Conservation (phyloP, 352 stramenopile genomes). For the Hyaloperonospora brassicae region DNA sequence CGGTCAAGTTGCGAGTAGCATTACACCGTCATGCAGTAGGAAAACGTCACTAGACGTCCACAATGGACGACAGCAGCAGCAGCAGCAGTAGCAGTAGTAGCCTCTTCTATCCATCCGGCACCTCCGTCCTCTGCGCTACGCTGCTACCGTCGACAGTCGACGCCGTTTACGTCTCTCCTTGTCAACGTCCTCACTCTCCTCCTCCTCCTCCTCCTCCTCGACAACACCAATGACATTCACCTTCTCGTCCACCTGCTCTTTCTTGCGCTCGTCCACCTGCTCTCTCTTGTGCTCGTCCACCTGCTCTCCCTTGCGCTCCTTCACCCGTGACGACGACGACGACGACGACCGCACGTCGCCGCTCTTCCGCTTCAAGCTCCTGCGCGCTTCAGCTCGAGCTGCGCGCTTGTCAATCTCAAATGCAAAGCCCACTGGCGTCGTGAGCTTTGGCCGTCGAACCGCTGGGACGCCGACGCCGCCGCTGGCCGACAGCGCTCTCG, state of each 20-base stretch:
- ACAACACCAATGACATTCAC: not conserved
- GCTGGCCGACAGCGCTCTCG: conserved; percentile 43
- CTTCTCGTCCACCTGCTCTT: too few relatives aligned
- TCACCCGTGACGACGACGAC: too few relatives aligned
- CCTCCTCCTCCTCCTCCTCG: conserved; percentile 1
- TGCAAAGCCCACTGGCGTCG: conserved; percentile 53
- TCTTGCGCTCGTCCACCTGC: too few relatives aligned
- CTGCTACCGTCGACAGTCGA: conserved; percentile 18
- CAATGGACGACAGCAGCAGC: too few relatives aligned
- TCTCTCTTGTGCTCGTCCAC: too few relatives aligned
- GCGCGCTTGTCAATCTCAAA: conserved; percentile 65
- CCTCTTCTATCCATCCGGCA: not conserved
- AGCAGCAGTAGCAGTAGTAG: too few relatives aligned
- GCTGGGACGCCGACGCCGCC: conserved; percentile 60
- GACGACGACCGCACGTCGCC: conserved; percentile 6
- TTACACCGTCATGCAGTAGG: conserved; percentile 17
- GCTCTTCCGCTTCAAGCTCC: conserved; percentile 28
- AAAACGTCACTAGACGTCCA: too few relatives aligned
- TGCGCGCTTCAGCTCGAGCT: conserved; percentile 22
- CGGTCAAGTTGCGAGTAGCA: not conserved
- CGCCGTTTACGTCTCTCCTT: conserved; percentile 18
- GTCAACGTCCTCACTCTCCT: conserved; percentile 13
- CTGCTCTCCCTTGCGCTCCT: too few relatives aligned
- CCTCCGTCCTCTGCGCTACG: not conserved
- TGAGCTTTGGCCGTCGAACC: conserved; percentile 58